Conservation (phyloP, 1,284 basidiomycete species). For the Irpex lacteus region DNA sequence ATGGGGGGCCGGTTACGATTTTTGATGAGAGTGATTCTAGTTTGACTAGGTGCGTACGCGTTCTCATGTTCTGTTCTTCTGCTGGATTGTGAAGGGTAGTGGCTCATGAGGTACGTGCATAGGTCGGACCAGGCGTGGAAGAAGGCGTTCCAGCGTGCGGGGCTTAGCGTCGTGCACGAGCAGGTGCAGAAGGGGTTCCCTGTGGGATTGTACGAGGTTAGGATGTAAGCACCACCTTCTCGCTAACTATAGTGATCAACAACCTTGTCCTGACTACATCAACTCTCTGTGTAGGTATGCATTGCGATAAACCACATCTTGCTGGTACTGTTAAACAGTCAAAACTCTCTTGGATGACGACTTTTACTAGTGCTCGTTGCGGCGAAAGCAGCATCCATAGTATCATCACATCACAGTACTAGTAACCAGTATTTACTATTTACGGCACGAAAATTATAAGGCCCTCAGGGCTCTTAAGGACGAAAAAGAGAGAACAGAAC, state of each 20-base stretch:
- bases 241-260: too few relatives aligned
- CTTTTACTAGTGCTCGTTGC: too few relatives aligned
- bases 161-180: constrained; percentile 65
- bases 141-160: constrained; percentile 65
- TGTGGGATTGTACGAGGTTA: constrained; percentile 75
- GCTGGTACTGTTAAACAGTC: too few relatives aligned
- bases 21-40: constrained; percentile 90
- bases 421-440: too few relatives aligned
- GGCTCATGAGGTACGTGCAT: too few relatives aligned
- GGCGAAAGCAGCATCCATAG: not conserved
- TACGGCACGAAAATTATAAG: too few relatives aligned
- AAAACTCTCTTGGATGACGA: too few relatives aligned
- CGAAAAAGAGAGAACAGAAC: too few relatives aligned
- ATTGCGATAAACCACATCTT: constrained; percentile 33
- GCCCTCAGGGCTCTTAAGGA: too few relatives aligned
- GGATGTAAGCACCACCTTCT: constrained; percentile 56
- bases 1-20: constrained; percentile 51
- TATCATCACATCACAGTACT: not conserved
- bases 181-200: constrained; percentile 80
- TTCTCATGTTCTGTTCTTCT: too few relatives aligned
- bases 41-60: constrained; percentile 88
- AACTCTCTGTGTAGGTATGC: constrained; percentile 62
- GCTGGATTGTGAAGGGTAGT: too few relatives aligned
- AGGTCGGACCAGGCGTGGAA: constrained; percentile 88
- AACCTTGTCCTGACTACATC: too few relatives aligned